A percentile compares a stretch with the other conserved stretches of the same genome.
These are phyloP conservation scores for Nymphaea thermarum DNA, from an alignment of 164 flowering plant species.

Conservation along the genomic window DNA sequence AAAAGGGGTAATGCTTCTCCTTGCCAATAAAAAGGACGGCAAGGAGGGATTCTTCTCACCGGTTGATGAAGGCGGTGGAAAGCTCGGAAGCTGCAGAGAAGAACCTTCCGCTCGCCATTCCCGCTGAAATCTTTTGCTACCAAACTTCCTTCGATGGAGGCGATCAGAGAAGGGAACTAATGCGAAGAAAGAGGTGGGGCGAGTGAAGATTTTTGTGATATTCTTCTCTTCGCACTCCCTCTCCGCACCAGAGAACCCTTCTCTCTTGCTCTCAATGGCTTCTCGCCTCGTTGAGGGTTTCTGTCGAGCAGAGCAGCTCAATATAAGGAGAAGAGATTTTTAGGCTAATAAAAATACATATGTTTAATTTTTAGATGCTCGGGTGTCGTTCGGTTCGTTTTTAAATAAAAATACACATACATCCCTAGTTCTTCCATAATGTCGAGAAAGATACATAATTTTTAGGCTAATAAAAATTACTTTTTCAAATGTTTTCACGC, in stretches of 20 bases:
- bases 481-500: no score
- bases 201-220: not conserved
- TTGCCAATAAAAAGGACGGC: no score
- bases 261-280: not conserved
- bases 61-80: not conserved
- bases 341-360: no score
- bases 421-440: no score
- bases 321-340: no score
- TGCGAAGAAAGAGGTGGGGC: not conserved
- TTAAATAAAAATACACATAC: no score
- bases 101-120: not conserved
- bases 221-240: not conserved
- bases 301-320: no score
- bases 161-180: not conserved
- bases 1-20: no score
- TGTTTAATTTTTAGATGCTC: no score
- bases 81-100: not conserved
- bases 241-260: not conserved
- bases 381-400: no score
- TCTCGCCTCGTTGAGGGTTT: not conserved
- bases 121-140: not conserved
- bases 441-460: no score
- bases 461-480: no score
- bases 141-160: not conserved
- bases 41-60: not conserved